A percentile compares a stretch with the other conserved stretches of the same genome.
Conservation (phyloP, 163 green algal species). For the Trebouxiophyceae sp. region DNA sequence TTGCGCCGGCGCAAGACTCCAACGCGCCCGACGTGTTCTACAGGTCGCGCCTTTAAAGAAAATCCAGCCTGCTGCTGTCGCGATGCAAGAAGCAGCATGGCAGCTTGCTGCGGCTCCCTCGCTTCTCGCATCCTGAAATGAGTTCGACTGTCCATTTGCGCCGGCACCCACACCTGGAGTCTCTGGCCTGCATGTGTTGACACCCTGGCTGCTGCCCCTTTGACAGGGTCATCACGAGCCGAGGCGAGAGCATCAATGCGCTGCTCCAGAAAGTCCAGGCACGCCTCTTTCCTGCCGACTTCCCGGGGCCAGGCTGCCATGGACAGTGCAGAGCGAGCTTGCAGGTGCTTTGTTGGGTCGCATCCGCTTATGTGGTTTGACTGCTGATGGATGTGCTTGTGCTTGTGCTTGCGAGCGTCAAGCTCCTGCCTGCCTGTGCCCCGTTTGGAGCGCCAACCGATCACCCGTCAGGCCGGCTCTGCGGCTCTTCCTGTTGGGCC, state of each 20-base stretch:
- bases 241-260: slow-evolving; percentile 26
- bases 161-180: not conserved
- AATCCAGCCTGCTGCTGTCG: slow-evolving; percentile 21
- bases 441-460: not conserved
- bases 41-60: slow-evolving; percentile 24
- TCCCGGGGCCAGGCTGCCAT: not conserved
- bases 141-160: not conserved
- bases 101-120: not conserved
- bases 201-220: not conserved
- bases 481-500: not conserved
- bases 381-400: not conserved
- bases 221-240: slow-evolving; percentile 34
- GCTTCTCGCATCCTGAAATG: not conserved
- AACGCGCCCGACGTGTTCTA: slow-evolving; percentile 73
- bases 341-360: too few species aligned
- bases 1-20: slow-evolving; percentile 53
- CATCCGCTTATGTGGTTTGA: too few species aligned
- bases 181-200: slow-evolving; percentile 1
- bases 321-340: too few species aligned
- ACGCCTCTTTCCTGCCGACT: not conserved
- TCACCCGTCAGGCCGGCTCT: too few species aligned
- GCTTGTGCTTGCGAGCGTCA: not conserved
- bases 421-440: not conserved
- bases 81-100: slow-evolving; percentile 12
- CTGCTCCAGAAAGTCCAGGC: slow-evolving; percentile 27